Evolutionary conservation across 140 eudicot genomes (phyloP), one percentile per base, ranked within the genome.

Genomic region (Senecio squalidus): DNA sequence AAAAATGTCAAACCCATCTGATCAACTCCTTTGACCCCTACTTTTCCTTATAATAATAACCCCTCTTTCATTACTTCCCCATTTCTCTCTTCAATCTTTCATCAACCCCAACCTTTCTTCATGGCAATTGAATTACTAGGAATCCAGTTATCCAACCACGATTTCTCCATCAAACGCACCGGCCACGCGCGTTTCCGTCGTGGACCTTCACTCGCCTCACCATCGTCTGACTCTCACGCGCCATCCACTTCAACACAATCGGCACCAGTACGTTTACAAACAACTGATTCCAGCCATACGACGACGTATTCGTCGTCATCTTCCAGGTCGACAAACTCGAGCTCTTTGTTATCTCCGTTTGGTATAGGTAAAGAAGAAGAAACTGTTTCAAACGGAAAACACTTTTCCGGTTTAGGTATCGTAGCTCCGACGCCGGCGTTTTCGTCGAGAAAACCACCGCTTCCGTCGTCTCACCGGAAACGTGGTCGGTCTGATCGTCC

Each of bases 131-230:
- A 74, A 59, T 68, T 74, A 15, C 70, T 67, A 55, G 79, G 79
- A 39, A 45, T 67, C 67, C 72, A 69, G 56, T 34, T 59, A 49
- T 33, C 79, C 52, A 57, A 70, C 61, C 60, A 70, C 74, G 78
- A 69, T 48, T 75, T 76, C 61, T 15, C 80, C 53, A 27, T 69
- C 5, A 73, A 67, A n/a, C 84, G 89, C 48, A 69, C 89, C 53
- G 94, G 94, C 1, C 94, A 85, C 48, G 94, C 94, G 26, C 88
- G 94, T 16, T 85, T 85, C 75, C 78, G 94, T 22, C 86, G 94
- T 11, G 84, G 76, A 40, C 83, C 94, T 0, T 55, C 75, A n/a
- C 48, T 56, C 27, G 18, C 56, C 15, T 30, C 61, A 23, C 20
- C 61, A 11, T 51, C 60, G n/a, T 46, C 70, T 8, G 68, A 43